Conservation (phyloP, 768 basidiomycete genomes). For the Boletellus ananas region DNA sequence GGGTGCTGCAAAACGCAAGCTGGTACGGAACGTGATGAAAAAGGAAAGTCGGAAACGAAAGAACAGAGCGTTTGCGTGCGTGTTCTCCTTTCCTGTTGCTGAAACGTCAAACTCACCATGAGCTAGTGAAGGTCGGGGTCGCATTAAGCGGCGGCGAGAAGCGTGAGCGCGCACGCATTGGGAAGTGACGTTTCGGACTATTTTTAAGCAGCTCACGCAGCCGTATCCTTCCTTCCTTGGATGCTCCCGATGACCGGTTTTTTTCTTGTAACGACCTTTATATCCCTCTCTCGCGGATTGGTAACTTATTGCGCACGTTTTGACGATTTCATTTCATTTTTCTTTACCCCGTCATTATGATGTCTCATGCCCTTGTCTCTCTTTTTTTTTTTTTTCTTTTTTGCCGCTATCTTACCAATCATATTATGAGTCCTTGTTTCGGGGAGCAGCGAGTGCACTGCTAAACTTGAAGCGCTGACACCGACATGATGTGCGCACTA, state of each 20-base stretch:
- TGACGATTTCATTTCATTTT: too few relatives aligned
- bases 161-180: slow-evolving; percentile 1
- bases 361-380: too few relatives aligned
- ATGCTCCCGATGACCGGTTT: neutral
- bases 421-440: too few relatives aligned
- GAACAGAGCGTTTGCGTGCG: slow-evolving; percentile 56
- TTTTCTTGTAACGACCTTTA: neutral
- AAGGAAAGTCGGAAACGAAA: slow-evolving; percentile 87
- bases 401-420: too few relatives aligned
- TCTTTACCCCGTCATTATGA: too few relatives aligned
- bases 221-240: neutral
- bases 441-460: too few relatives aligned
- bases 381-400: too few relatives aligned
- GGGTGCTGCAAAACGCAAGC: slow-evolving; percentile 69
- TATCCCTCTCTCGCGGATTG: neutral
- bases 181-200: too few relatives aligned
- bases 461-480: too few relatives aligned
- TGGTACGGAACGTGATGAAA: slow-evolving; percentile 68
- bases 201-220: too few relatives aligned
- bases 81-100: slow-evolving; percentile 8
- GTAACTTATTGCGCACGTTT: neutral
- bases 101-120: neutral
- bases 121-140: slow-evolving; percentile 46
- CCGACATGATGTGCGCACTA: too few relatives aligned
- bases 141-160: slow-evolving; percentile 44